Conservation (phyloP, 2,329 filamentous ascomycete species). For the Aspergillus ibericus region DNA sequence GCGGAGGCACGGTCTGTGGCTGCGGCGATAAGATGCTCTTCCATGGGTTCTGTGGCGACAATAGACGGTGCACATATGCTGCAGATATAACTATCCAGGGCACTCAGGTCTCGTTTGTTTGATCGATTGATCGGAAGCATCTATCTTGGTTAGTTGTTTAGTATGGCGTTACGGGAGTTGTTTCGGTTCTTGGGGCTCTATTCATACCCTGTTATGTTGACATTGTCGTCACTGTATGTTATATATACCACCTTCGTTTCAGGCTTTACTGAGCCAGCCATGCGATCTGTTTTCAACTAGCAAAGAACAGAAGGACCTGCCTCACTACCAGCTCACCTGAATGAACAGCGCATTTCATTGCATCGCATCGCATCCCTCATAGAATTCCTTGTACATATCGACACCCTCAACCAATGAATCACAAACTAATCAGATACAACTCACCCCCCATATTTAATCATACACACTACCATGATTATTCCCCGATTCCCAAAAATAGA, state of each 20-base stretch:
- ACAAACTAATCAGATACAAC: too few species aligned
- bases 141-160: neutral
- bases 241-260: neutral
- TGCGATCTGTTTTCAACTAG: too few species aligned
- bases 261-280: too few species aligned
- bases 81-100: constrained; percentile 27
- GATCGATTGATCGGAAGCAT: neutral
- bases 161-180: neutral
- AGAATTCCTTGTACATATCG: too few species aligned
- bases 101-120: constrained; percentile 14
- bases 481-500: too few species aligned
- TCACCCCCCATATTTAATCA: too few species aligned
- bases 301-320: too few species aligned
- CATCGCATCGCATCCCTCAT: too few species aligned
- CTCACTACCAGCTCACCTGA: too few species aligned
- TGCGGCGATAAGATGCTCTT: constrained; percentile 36
- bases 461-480: too few species aligned
- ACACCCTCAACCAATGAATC: too few species aligned
- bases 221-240: neutral
- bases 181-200: neutral
- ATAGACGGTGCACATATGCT: constrained; percentile 32
- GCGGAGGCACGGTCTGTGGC: constrained; percentile 33
- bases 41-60: constrained; percentile 31
- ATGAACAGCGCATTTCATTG: too few species aligned
- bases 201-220: neutral